Percentiles rank a stretch among this genome's conserved stretches.
Conservation (phyloP, 352 stramenopile genomes). For the Phytophthora tubulina region DNA sequence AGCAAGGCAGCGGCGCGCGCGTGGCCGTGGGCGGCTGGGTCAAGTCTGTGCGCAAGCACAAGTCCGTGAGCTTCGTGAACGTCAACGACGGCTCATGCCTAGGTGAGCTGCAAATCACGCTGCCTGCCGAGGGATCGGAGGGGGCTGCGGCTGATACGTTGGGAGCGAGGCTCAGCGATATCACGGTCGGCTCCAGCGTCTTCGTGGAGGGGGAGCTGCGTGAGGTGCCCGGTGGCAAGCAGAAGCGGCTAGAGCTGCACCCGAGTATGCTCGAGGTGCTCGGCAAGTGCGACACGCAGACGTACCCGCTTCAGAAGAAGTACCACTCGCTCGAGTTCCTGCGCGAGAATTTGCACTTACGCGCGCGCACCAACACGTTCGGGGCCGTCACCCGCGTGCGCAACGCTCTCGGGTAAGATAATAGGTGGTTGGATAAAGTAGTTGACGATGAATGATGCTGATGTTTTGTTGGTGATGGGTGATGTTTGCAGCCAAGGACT, state of each 20-base stretch:
- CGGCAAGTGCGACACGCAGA: slow-evolving; percentile 91
- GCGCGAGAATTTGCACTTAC: slow-evolving; percentile 96
- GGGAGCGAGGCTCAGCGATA: slow-evolving; percentile 78
- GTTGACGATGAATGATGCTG: background rate
- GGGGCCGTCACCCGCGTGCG: slow-evolving; percentile 95
- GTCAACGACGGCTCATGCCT: slow-evolving; percentile 96
- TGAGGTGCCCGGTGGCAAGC: slow-evolving; percentile 87
- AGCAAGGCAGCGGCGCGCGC: slow-evolving; percentile 48
- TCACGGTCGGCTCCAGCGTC: slow-evolving; percentile 95
- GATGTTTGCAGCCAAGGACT: slow-evolving; percentile 58
- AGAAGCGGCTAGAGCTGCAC: slow-evolving; percentile 94
- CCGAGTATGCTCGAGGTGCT: slow-evolving; percentile 88
- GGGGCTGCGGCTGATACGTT: slow-evolving; percentile 23
- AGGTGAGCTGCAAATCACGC: slow-evolving; percentile 92
- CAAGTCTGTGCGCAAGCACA: slow-evolving; percentile 97
- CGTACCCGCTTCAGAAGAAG: slow-evolving; percentile 99
- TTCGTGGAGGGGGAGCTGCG: slow-evolving; percentile 92
- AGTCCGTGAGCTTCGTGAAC: slow-evolving; percentile 97
- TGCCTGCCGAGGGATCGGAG: slow-evolving; percentile 65
- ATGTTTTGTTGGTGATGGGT: slow-evolving; percentile 5
- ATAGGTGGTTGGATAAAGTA: background rate
- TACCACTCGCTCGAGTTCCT: slow-evolving; percentile 98
- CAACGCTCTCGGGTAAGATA: slow-evolving; percentile 85
- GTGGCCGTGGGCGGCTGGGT: slow-evolving; percentile 92
- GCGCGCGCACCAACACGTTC: slow-evolving; percentile 97